A percentile compares a stretch with the other conserved stretches of the same genome.
Evolutionary conservation across 2,329 filamentous ascomycete species (phyloP).

Genomic region (Nigrospora sphaerica): DNA sequence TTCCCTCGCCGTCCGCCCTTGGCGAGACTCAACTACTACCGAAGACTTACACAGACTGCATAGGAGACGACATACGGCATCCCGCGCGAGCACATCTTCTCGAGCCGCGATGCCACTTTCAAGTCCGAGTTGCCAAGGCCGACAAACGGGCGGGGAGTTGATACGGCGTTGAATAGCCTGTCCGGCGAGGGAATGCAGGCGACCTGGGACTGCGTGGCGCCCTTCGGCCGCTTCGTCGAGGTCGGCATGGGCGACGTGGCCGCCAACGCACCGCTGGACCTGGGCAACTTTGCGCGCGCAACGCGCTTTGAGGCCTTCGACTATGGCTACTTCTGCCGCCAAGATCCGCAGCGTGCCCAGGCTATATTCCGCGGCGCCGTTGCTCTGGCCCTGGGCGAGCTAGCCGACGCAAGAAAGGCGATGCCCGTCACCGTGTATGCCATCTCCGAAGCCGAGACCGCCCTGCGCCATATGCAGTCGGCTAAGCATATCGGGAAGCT

Average conservation of each 20-base stretch:
- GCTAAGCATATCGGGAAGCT: slow-evolving; percentile 8
- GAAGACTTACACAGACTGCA: neutral
- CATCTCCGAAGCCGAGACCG: slow-evolving; percentile 7
- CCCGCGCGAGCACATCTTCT: slow-evolving; percentile 14
- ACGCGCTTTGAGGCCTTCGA: slow-evolving; percentile 10
- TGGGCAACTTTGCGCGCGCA: slow-evolving; percentile 8
- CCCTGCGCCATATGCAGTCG: slow-evolving; percentile 13
- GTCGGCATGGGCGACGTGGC: slow-evolving; percentile 9
- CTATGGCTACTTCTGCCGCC: slow-evolving; percentile 3
- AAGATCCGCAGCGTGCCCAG: slow-evolving; percentile 6
- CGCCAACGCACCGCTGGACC: slow-evolving; percentile 1
- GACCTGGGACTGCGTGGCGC: slow-evolving; percentile 22
- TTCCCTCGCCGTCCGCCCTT: neutral
- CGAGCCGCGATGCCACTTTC: slow-evolving; percentile 10
- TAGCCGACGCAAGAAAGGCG: neutral
- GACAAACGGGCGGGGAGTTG: slow-evolving; percentile 5
- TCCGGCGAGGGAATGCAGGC: slow-evolving; percentile 12
- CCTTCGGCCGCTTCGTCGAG: slow-evolving; percentile 15
- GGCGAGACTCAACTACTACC: neutral
- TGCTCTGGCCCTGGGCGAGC: neutral
- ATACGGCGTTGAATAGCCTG: slow-evolving; percentile 13
- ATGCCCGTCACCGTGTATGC: slow-evolving; percentile 3
- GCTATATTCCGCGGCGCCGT: slow-evolving; percentile 9
- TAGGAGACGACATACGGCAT: slow-evolving; percentile 9
- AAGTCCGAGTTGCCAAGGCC: slow-evolving; percentile 6